Conservation (phyloP, 2,329 filamentous ascomycete species). For the Beauveria brongniartii region DNA sequence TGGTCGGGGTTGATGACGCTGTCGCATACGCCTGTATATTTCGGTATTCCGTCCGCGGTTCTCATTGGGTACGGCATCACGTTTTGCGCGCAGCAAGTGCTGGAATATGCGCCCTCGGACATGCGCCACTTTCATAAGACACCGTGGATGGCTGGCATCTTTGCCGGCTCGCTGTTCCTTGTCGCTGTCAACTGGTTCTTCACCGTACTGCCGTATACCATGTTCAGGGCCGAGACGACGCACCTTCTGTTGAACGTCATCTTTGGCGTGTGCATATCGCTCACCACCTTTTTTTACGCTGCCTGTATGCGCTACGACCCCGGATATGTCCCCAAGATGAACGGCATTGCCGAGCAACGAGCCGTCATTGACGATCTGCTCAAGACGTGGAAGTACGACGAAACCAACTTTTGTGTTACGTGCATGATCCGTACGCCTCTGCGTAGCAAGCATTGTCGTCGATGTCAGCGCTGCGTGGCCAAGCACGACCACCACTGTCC, state of each 20-base stretch:
- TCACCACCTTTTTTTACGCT: conserved; percentile 80
- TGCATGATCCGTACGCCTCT: conserved; percentile 93
- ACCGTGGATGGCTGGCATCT: conserved; percentile 89
- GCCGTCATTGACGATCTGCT: conserved; percentile 82
- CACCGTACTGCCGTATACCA: conserved; percentile 51
- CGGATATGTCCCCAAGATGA: conserved; percentile 85
- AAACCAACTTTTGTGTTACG: conserved; percentile 83
- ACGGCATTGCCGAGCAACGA: conserved; percentile 83
- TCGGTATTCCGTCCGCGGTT: conserved; percentile 65
- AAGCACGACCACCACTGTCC: conserved; percentile 98
- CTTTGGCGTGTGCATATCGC: conserved; percentile 55
- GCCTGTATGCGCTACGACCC: conserved; percentile 83
- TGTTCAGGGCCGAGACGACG: conserved; percentile 22
- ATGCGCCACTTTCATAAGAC: conserved; percentile 89
- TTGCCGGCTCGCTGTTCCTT: conserved; percentile 78
- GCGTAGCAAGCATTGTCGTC: conserved; percentile 90
- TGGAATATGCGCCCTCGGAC: conserved; percentile 76
- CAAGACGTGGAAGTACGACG: conserved; percentile 80
- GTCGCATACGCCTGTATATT: conserved; percentile 63
- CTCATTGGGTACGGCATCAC: conserved; percentile 64
- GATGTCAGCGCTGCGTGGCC: conserved; percentile 85
- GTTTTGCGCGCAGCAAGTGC: conserved; percentile 65
- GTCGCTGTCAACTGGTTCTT: conserved; percentile 69
- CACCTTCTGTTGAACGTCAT: conserved; percentile 71
- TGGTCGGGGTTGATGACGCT: conserved; percentile 64